These are phyloP conservation scores for sunflower (Helianthus annuus) DNA, from an alignment of 129 eudicot genomes.

Conservation along the genomic window HanXRQr2.0-SUNRISE NC_035441.2:137293063-137293562, in stretches of 20 bases:
- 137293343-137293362: conserved; percentile 87
- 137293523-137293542: conserved; percentile 43
- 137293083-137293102: too few relatives aligned
- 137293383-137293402: conserved; percentile 98
- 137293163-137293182: conserved; percentile 41
- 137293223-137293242: conserved; percentile 72
- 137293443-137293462: conserved; percentile 66
- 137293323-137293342: conserved; percentile 48
- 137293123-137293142: background rate
- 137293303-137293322: conserved; percentile 4
- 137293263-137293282: conserved; percentile 7
- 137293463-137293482: conserved; percentile 58
- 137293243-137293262: conserved; percentile 65
- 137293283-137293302: background rate
- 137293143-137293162: background rate
- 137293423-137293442: conserved; percentile 68
- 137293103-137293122: too few relatives aligned
- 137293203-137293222: conserved; percentile 74
- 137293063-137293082: too few relatives aligned
- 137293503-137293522: conserved; percentile 63
- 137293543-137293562: conserved; percentile 10
- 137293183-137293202: conserved; percentile 53
- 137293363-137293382: conserved; percentile 95
- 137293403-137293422: conserved; percentile 86
- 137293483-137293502: conserved; percentile 61